Evolutionary conservation across 805 yeast genomes (phyloP), one percentile per base, ranked within the genome.

Genomic region (Grigorovia humatica): DNA sequence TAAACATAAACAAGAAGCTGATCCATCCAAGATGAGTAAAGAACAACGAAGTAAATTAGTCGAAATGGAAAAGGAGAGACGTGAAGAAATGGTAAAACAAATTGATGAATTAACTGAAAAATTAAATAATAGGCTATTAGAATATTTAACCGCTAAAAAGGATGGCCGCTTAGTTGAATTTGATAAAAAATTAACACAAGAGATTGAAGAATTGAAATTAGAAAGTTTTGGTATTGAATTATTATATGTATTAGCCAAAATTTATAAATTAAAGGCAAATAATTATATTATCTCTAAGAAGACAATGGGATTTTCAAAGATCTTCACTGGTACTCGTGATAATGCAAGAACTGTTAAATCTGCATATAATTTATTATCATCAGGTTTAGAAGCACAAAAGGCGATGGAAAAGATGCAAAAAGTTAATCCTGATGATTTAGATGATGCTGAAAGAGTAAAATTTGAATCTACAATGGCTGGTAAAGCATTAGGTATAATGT

Each of bases 201-300:
- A 86, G 62, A 78, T 85, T 45, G 90, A 85, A 58, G 85, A 85
- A 55, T 73, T 93, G 64, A 93, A 93, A 67, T 80, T 88, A 77
- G 99, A 93, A 74, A 87, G 96, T 50, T 93, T 93, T 71, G 99
- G 99, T 13, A 70, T 91, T 48, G 96, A 91, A 69, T 74, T 93
- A 48, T 72, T 91, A 57, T 89, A 84, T 57, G 72, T 91, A 18
- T 84, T 93, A 55, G 97, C 98, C 18, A 77, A 77, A 54, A 79
- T 87, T 5, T 93, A 93, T 68, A 75, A 75, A 51, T 74, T 78
- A 40, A 88, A 88, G 62, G 95, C 95, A 2, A 74, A 79, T 52
- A 87, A 85, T 23, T 81, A 79, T 53, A 70, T 88, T 50, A 81
- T 79, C 62, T 80, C 96, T 0, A 82, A 83, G 60, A 86, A 82